A percentile compares a stretch with the other conserved stretches of the same genome.
Conservation (phyloP, 495 filamentous ascomycete species). For the Cudoniella acicularis region DNA sequence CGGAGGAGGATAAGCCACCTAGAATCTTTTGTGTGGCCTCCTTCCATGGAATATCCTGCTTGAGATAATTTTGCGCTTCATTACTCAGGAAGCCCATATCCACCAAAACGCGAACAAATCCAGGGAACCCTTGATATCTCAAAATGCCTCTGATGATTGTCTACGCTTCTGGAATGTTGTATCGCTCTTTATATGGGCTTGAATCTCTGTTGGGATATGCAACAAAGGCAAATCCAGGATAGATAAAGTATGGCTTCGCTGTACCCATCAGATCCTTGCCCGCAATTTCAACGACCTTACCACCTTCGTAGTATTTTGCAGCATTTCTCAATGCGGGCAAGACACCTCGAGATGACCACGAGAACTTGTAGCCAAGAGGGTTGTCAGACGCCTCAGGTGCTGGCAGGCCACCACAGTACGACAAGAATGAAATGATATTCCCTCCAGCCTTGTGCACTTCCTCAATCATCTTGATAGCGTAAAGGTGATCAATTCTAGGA, state of each 20-base stretch:
- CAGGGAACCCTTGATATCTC: neutral
- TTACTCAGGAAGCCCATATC: conserved; percentile 69
- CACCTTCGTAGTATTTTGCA: conserved; percentile 77
- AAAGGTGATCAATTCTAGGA: conserved; percentile 60
- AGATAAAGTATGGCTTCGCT: conserved; percentile 92
- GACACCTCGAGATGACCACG: conserved; percentile 80
- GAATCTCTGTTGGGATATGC: conserved; percentile 81
- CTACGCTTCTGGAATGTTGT: conserved; percentile 83
- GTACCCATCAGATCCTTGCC: conserved; percentile 75
- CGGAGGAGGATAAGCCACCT: conserved; percentile 54
- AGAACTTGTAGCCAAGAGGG: conserved; percentile 96
- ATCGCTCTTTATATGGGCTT: conserved; percentile 78
- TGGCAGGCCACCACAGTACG: conserved; percentile 86
- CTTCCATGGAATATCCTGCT: conserved; percentile 67
- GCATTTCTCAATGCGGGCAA: conserved; percentile 80
- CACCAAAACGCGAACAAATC: neutral
- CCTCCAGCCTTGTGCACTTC: conserved; percentile 57
- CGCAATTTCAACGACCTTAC: conserved; percentile 60
- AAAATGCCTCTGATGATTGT: conserved; percentile 49
- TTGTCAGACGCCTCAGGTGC: conserved; percentile 83
- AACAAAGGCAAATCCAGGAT: conserved; percentile 77
- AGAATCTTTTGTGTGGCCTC: conserved; percentile 74
- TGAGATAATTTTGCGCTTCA: conserved; percentile 55
- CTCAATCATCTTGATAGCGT: conserved; percentile 84
- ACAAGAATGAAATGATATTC: conserved; percentile 78